Base-by-base conservation (phyloP, 495 filamentous ascomycete genomes). In the Pseudomonodictys pantanalensis region DNA sequence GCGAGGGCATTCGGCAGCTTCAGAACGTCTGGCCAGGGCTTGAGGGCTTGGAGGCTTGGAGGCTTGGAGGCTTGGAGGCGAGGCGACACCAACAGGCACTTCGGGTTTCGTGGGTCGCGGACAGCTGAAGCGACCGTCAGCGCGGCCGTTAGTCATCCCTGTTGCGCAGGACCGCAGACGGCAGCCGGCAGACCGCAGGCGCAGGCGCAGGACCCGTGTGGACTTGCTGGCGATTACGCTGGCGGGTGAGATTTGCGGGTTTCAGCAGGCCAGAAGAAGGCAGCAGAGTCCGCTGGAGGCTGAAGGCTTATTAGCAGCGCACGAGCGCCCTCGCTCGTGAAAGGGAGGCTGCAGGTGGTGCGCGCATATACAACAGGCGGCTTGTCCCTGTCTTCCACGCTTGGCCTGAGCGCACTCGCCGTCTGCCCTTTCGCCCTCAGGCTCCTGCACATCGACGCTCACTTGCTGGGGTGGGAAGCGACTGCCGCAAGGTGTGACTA, bases 121-220 rank as follows among this genome's bases (percentile, higher is more conserved):
- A n/a, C 35, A 58, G 53, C 52, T 63, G 52, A 57, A 32, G 22
- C 47, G 18, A 44, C 17, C 52, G 60, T 58, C 52, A 63, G 53
- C 52, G 42, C 15, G 47, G 60, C 51, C 60, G 60, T 63, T 63
- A 63, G 60, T 63, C 60, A 63, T 57, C 54, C 52, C 60, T 58
- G 60, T 53, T 35, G 29, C 30, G 41, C 33, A 42, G 12, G 24
- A 28, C 29, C 9, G 29, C 39, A 2, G 23, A 4, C 20, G 41
- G n/a, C 43, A 38, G 29, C 53, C 17, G 24, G n/a, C n/a, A n/a
- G n/a, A n/a, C n/a, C n/a, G n/a, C n/a, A n/a, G n/a, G n/a, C n/a
- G n/a, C n/a, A n/a, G n/a, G n/a, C n/a, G n/a, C n/a, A n/a, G n/a
- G n/a, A n/a, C n/a, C n/a, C n/a, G n/a, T n/a, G n/a, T n/a, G n/a